Conservation (phyloP, 139 green algal genomes). For the Picocystis salinarum region DNA sequence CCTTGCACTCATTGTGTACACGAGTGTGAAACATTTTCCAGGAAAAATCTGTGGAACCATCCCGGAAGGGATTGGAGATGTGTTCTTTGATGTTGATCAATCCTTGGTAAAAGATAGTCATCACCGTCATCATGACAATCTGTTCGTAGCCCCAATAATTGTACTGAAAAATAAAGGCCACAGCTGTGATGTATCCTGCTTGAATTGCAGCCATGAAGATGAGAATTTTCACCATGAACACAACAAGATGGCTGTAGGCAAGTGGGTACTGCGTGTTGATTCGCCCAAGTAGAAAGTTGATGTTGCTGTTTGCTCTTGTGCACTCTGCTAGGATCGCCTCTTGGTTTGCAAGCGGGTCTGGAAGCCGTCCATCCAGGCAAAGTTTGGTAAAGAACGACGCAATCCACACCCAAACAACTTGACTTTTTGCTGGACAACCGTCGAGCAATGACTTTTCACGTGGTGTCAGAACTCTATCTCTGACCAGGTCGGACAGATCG, state of each 20-base stretch:
- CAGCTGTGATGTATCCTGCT: not conserved
- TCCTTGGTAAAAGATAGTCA: conserved; percentile 2
- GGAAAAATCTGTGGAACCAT: not conserved
- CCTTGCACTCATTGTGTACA: not conserved
- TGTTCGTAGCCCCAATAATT: not conserved
- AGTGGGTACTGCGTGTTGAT: conserved; percentile 5
- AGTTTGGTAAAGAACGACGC: conserved; percentile 3
- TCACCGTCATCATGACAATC: not conserved
- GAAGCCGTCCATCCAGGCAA: conserved; percentile 2
- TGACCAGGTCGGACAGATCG: conserved; percentile 1
- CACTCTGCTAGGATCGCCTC: conserved; percentile 2
- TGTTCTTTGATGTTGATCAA: conserved; percentile 6
- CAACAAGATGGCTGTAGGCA: conserved; percentile 1
- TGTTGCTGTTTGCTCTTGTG: conserved; percentile 2
- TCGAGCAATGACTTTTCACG: not conserved
- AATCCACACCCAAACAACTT: conserved; percentile 4
- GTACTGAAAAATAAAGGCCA: not conserved
- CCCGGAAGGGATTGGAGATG: conserved; percentile 1
- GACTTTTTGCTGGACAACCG: not conserved
- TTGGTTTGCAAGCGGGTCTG: not conserved
- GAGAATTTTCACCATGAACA: conserved; percentile 2
- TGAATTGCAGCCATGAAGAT: not conserved
- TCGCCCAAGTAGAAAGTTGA: not conserved
- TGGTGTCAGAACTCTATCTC: not conserved
- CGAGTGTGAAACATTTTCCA: not conserved